A percentile compares a stretch with the other conserved stretches of the same genome.
These are phyloP conservation scores for Penicillium samsonianum DNA, from an alignment of 495 filamentous ascomycete genomes.

Conservation along the genomic window DNA sequence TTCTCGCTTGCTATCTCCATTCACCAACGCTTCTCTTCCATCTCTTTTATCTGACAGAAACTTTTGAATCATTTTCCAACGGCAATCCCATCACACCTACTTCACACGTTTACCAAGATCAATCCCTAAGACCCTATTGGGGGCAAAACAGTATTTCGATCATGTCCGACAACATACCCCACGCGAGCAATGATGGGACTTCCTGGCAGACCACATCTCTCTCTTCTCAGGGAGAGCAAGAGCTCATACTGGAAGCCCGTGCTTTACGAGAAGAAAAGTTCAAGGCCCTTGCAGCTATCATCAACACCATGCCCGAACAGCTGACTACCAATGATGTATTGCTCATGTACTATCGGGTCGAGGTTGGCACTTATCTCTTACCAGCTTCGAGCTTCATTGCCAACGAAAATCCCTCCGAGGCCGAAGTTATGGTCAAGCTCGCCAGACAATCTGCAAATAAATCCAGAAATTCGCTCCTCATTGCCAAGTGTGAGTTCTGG, in stretches of 20 bases:
- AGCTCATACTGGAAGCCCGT: neutral
- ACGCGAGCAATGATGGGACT: neutral
- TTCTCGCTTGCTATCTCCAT: neutral
- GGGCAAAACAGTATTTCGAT: neutral
- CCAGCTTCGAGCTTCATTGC: neutral
- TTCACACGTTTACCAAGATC: neutral
- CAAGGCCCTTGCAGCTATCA: neutral
- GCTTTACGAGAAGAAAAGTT: neutral
- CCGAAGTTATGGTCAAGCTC: conserved; percentile 1
- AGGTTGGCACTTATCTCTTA: neutral
- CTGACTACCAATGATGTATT: neutral
- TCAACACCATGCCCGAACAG: neutral
- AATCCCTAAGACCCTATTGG: neutral
- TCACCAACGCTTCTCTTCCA: neutral
- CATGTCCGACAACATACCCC: neutral
- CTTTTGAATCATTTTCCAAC: neutral
- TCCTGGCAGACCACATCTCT: neutral
- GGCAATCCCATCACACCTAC: neutral
- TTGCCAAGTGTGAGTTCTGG: conserved; percentile 24
- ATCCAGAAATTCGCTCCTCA: neutral
- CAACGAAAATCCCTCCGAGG: neutral
- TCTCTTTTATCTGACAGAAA: neutral
- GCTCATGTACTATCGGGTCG: neutral
- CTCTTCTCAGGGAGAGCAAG: neutral
- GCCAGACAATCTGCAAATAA: conserved; percentile 10